Percentiles rank a stretch among this genome's conserved stretches.
Evolutionary conservation across 768 basidiomycete genomes (phyloP).

Genomic region (Artomyces pyxidatus): DNA sequence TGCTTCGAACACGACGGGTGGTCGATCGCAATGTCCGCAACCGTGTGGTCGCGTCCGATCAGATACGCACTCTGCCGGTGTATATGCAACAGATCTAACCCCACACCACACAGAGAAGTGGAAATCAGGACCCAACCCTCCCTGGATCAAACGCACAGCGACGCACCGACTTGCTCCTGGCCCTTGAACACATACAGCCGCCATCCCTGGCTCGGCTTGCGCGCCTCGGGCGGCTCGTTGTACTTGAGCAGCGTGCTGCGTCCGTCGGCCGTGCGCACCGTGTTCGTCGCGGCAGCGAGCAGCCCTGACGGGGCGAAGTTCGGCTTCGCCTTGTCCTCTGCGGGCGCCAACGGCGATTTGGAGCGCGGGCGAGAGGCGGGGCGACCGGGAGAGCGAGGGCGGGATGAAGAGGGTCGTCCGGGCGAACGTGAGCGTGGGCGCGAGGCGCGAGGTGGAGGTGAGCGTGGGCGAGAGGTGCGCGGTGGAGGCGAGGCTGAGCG

Average conservation of each 20-base stretch:
- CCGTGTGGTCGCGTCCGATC: constrained; percentile 80
- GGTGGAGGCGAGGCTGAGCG: too few species aligned
- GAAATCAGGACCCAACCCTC: background rate
- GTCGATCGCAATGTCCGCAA: constrained; percentile 81
- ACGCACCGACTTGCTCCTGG: constrained; percentile 82
- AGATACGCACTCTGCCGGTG: constrained; percentile 92
- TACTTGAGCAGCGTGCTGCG: constrained; percentile 85
- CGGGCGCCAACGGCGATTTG: constrained; percentile 35
- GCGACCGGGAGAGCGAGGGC: constrained; percentile 30
- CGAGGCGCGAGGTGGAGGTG: too few species aligned
- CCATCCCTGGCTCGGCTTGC: constrained; percentile 88
- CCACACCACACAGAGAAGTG: background rate
- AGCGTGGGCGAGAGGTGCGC: too few species aligned
- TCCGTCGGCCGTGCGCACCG: constrained; percentile 69
- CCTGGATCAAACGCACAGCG: background rate
- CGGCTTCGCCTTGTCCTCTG: constrained; percentile 66
- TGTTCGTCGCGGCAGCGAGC: constrained; percentile 94
- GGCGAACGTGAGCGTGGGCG: too few species aligned
- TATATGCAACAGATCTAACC: constrained; percentile 86
- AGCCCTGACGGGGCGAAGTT: constrained; percentile 86
- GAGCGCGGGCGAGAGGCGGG: constrained; percentile 18
- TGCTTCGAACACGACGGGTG: constrained; percentile 99
- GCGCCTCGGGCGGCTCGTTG: constrained; percentile 96
- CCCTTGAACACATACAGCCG: constrained; percentile 97
- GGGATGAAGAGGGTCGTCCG: constrained; percentile 60